Conservation (phyloP, 345 rosid genomes). For the Ailanthus altissimus region DNA sequence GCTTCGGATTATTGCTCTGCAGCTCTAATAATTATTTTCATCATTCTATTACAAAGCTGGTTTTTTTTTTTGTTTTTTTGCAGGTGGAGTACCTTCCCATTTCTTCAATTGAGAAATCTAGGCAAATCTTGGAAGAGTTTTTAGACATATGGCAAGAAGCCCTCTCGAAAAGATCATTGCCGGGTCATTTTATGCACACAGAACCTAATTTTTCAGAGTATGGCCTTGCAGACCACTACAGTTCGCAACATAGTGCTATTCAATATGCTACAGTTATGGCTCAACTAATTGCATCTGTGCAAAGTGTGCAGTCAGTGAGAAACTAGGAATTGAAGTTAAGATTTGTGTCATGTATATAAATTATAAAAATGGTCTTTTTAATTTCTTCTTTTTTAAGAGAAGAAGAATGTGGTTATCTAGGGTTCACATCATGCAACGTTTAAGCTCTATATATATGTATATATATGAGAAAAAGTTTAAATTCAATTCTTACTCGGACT, state of each 20-base stretch:
- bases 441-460: no score
- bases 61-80: conserved; percentile 36
- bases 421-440: not conserved
- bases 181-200: conserved; percentile 66
- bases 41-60: not conserved
- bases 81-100: conserved; percentile 91
- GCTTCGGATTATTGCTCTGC: not conserved
- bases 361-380: not conserved
- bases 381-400: not conserved
- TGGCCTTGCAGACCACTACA: conserved; percentile 69
- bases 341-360: not conserved
- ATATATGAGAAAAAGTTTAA: no score
- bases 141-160: conserved; percentile 80
- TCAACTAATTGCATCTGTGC: conserved; percentile 76
- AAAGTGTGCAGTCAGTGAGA: conserved; percentile 53
- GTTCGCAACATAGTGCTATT: conserved; percentile 82
- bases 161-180: conserved; percentile 67
- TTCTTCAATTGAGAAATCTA: conserved; percentile 74
- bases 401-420: not conserved
- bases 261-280: conserved; percentile 80
- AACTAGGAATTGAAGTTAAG: conserved; percentile 31
- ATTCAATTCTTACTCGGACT: no score
- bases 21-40: not conserved
- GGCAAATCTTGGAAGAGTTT: conserved; percentile 76
- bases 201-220: conserved; percentile 72